A percentile compares a stretch with the other conserved stretches of the same genome.
Conservation (phyloP, 1,139 yeast species). For the Blastobotrys niveus region DNA sequence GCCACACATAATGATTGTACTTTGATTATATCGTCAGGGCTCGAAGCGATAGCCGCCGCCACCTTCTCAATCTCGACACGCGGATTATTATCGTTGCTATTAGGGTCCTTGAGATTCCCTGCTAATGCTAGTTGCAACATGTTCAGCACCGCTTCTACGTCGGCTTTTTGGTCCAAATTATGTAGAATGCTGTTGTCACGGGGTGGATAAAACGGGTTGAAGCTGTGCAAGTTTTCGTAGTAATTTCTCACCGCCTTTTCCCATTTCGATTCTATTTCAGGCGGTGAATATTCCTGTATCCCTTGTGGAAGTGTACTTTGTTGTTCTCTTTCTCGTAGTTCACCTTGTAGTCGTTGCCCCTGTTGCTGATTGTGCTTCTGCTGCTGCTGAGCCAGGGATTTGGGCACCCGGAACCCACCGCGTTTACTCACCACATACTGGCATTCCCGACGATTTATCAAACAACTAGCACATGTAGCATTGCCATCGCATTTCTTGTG, state of each 20-base stretch:
- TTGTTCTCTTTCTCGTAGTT: background rate
- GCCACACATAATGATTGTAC: constrained; percentile 7
- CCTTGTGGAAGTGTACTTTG: background rate
- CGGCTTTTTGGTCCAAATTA: constrained; percentile 4
- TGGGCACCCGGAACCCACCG: constrained; percentile 13
- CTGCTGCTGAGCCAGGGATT: background rate
- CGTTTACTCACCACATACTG: constrained; percentile 8
- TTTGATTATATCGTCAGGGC: constrained; percentile 9
- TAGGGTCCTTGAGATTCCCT: background rate
- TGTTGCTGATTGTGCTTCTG: constrained; percentile 1
- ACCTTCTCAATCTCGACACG: background rate
- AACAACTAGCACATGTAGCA: constrained; percentile 7
- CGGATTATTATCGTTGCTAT: background rate
- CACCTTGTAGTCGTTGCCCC: background rate
- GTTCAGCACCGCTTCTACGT: constrained; percentile 4
- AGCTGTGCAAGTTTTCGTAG: constrained; percentile 8
- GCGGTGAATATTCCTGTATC: constrained; percentile 4
- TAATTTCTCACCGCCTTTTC: constrained; percentile 6
- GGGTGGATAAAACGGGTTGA: constrained; percentile 8
- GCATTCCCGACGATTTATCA: constrained; percentile 4
- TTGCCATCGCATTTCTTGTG: constrained; percentile 13
- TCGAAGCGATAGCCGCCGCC: background rate
- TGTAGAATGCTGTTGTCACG: constrained; percentile 5
- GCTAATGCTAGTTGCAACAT: background rate
- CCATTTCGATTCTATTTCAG: constrained; percentile 8